Evolutionary conservation across 2,329 filamentous ascomycete genomes (phyloP).

Genomic region (Raffaelea deltoideospora): DNA sequence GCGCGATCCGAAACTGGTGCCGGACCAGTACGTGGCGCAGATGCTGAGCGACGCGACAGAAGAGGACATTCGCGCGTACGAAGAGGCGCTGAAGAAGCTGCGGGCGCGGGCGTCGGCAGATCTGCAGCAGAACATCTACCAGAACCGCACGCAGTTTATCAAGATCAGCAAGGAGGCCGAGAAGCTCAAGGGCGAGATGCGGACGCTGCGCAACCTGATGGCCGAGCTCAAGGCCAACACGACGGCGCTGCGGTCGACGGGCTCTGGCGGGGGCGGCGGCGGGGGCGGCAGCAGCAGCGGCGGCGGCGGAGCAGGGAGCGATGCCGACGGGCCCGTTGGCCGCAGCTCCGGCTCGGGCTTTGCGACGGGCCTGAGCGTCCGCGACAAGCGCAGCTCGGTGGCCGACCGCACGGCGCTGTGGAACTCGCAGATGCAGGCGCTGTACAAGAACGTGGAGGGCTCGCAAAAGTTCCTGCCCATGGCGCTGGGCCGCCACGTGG

Average conservation of each 20-base stretch:
- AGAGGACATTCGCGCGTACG: conserved; percentile 71
- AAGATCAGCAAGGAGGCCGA: conserved; percentile 99
- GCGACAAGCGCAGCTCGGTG: conserved; percentile 82
- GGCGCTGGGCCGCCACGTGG: conserved; percentile 77
- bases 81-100: conserved; percentile 58
- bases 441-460: conserved; percentile 96
- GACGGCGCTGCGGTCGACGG: conserved; percentile 43
- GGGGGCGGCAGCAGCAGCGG: not conserved
- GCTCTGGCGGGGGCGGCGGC: not conserved
- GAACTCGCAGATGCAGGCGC: conserved; percentile 59
- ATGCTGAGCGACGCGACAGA: conserved; percentile 75
- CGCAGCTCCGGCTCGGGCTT: conserved; percentile 31
- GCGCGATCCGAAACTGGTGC: conserved; percentile 60
- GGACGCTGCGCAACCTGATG: conserved; percentile 77
- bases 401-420: conserved; percentile 50
- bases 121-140: conserved; percentile 87
- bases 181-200: conserved; percentile 93
- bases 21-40: conserved; percentile 64
- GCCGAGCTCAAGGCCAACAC: conserved; percentile 75
- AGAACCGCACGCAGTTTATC: conserved; percentile 96
- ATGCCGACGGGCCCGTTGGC: not conserved
- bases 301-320: not conserved
- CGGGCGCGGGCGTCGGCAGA: conserved; percentile 68
- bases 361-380: conserved; percentile 42
- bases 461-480: conserved; percentile 95